A percentile compares a stretch with the other conserved stretches of the same genome.
phyloP scores from a whole-genome alignment of 345 rosid species.

The Geranium rotundifolium region DNA sequence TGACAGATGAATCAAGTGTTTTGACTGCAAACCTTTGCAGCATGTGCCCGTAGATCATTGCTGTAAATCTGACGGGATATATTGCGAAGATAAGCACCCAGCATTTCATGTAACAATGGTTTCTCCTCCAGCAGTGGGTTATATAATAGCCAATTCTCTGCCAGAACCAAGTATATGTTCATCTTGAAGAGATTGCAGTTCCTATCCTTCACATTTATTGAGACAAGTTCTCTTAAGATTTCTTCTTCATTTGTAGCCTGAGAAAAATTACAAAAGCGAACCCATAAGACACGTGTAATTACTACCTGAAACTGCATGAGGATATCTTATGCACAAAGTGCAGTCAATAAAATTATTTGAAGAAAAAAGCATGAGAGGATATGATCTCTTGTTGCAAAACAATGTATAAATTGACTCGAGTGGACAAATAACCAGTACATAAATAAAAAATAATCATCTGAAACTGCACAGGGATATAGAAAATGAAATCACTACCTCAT shows the following conservation, averaged over 20 bases:
- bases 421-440: background rate
- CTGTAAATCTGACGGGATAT: constrained; percentile 64
- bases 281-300: background rate
- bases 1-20: background rate
- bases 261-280: constrained; percentile 1
- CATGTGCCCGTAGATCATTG: constrained; percentile 66
- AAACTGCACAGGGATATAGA: background rate
- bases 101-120: constrained; percentile 51
- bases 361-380: too few relatives aligned
- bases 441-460: background rate
- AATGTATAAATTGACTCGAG: background rate
- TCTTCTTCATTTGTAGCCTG: constrained; percentile 61
- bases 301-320: too few relatives aligned
- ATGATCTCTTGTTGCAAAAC: background rate
- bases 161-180: constrained; percentile 49
- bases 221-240: constrained; percentile 38
- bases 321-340: too few relatives aligned
- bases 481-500: constrained; percentile 38
- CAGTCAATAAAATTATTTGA: too few relatives aligned
- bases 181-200: constrained; percentile 49
- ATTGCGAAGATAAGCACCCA: constrained; percentile 57
- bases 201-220: constrained; percentile 51
- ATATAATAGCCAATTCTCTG: constrained; percentile 65
- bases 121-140: constrained; percentile 29
- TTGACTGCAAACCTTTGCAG: constrained; percentile 45